phyloP scores from a whole-genome alignment of 2,329 filamentous ascomycete genomes.

The Fusarium sp. region DNA sequence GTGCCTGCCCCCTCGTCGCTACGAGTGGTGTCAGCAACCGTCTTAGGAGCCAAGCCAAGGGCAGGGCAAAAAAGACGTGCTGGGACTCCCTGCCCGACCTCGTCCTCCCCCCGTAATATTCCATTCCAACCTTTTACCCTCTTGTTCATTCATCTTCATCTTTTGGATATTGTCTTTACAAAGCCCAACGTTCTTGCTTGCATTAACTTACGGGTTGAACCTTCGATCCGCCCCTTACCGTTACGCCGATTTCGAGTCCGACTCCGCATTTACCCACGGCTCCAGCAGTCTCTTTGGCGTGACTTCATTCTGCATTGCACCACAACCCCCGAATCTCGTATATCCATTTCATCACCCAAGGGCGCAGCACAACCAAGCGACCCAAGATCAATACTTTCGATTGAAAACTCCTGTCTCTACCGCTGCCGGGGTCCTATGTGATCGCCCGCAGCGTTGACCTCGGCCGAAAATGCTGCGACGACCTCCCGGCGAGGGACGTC shows the following conservation, averaged over 20 bases:
- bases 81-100: slow-evolving; percentile 36
- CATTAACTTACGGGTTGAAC: background rate
- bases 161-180: background rate
- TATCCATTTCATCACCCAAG: background rate
- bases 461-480: slow-evolving; percentile 68
- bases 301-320: slow-evolving; percentile 43
- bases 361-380: background rate
- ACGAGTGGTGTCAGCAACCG: slow-evolving; percentile 28
- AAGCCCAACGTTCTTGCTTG: background rate
- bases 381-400: background rate
- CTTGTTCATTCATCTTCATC: slow-evolving; percentile 9
- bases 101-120: slow-evolving; percentile 16
- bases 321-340: background rate
- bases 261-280: slow-evolving; percentile 29
- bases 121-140: slow-evolving; percentile 17
- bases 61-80: slow-evolving; percentile 37
- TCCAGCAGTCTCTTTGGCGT: slow-evolving; percentile 31
- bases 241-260: slow-evolving; percentile 22
- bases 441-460: slow-evolving; percentile 27
- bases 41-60: slow-evolving; percentile 10
- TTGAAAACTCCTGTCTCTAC: background rate
- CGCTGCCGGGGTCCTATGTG: slow-evolving; percentile 42
- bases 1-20: slow-evolving; percentile 15
- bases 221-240: slow-evolving; percentile 13
- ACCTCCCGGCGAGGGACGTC: slow-evolving; percentile 68